A percentile compares a stretch with the other conserved stretches of the same genome.
phyloP scores from a whole-genome alignment of 768 basidiomycete species.

The Suillus hirtellus region DNA sequence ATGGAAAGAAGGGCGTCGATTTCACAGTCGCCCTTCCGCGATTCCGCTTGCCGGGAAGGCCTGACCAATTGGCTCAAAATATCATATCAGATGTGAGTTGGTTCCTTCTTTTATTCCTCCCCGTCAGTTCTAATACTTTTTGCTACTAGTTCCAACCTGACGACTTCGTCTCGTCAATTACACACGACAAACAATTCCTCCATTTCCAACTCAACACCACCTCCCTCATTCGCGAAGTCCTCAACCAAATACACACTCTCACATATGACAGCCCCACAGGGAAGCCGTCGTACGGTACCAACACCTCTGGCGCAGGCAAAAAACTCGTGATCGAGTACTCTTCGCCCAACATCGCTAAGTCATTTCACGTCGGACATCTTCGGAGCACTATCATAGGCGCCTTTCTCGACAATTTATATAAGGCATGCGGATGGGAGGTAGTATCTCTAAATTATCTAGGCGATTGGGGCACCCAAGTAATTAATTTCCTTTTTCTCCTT shows the following conservation, averaged over 20 bases:
- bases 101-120: too few species aligned
- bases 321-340: constrained; percentile 81
- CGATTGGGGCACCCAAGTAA: constrained; percentile 97
- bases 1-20: constrained; percentile 92
- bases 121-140: not conserved
- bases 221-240: constrained; percentile 63
- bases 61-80: constrained; percentile 72
- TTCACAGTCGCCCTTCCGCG: constrained; percentile 91
- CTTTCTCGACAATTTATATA: constrained; percentile 88
- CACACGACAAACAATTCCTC: constrained; percentile 77
- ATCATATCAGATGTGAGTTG: constrained; percentile 70
- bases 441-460: constrained; percentile 91
- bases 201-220: constrained; percentile 73
- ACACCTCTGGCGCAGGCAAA: constrained; percentile 76
- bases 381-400: constrained; percentile 99
- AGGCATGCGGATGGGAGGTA: constrained; percentile 93
- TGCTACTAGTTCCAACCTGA: constrained; percentile 75
- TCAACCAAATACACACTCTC: constrained; percentile 72
- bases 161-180: constrained; percentile 70
- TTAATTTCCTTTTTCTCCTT: constrained; percentile 17
- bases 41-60: constrained; percentile 82
- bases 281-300: constrained; percentile 79
- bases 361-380: constrained; percentile 96
- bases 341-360: constrained; percentile 91
- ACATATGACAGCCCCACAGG: constrained; percentile 62